Conservation (phyloP, 169 alveolate genomes). For the Babesia caballi region DNA sequence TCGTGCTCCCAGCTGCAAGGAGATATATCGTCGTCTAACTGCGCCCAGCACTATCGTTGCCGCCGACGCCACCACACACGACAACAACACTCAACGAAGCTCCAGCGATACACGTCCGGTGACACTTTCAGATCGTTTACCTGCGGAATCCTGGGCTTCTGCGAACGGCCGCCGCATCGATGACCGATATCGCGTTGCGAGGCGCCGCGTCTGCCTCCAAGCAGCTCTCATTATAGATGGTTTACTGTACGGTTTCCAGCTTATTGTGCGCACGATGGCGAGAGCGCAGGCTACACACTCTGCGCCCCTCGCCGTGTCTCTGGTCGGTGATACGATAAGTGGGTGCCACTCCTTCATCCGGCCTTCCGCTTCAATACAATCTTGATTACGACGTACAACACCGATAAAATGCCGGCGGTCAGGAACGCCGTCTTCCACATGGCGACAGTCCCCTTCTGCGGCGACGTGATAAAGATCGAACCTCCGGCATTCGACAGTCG, state of each 20-base stretch:
- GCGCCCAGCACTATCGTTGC: too few species aligned
- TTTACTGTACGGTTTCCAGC: too few species aligned
- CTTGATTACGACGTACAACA: conserved; percentile 8
- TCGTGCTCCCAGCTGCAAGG: neutral
- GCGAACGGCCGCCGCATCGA: conserved; percentile 12
- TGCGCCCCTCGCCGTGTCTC: neutral
- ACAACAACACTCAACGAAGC: too few species aligned
- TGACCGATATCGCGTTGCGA: neutral
- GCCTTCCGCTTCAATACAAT: conserved; percentile 3
- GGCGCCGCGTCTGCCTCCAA: neutral
- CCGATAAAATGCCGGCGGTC: conserved; percentile 2
- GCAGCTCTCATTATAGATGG: neutral
- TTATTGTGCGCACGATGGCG: neutral
- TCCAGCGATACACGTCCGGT: too few species aligned
- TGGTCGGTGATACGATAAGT: too few species aligned
- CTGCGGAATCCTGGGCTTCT: conserved; percentile 13
- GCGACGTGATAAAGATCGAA: neutral
- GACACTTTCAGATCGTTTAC: too few species aligned
- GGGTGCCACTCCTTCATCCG: neutral
- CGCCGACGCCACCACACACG: too few species aligned
- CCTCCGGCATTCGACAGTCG: too few species aligned
- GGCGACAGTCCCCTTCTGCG: conserved; percentile 14
- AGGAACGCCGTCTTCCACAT: conserved; percentile 18
- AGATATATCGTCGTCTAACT: too few species aligned
- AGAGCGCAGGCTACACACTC: neutral